phyloP scores from a whole-genome alignment of 345 rosid species.

The Linum usitatissimum region DNA sequence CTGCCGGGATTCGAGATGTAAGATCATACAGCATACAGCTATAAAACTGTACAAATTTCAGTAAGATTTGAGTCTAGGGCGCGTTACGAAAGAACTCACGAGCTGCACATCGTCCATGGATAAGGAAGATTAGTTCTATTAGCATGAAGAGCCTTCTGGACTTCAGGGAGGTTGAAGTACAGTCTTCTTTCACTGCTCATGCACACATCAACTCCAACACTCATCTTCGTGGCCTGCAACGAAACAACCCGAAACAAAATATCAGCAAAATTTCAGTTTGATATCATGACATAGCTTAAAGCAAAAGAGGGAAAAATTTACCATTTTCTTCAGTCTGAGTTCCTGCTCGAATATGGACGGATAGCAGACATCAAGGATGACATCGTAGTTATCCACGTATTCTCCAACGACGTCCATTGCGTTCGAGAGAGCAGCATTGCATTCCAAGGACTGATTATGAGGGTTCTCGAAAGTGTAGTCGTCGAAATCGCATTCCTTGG shows the following conservation, averaged over 20 bases:
- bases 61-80: background rate
- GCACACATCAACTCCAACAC: slow-evolving; percentile 81
- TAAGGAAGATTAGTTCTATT: slow-evolving; percentile 59
- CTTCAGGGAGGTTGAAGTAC: slow-evolving; percentile 79
- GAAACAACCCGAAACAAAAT: background rate
- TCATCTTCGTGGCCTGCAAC: slow-evolving; percentile 58
- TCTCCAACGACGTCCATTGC: slow-evolving; percentile 50
- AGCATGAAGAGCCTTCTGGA: slow-evolving; percentile 86
- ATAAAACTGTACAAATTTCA: too few species aligned
- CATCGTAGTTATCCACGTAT: slow-evolving; percentile 64
- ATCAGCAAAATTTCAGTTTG: too few species aligned
- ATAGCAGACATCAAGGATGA: slow-evolving; percentile 72
- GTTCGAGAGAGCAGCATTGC: slow-evolving; percentile 40
- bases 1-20: slow-evolving; percentile 26
- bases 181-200: slow-evolving; percentile 50
- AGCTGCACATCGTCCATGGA: slow-evolving; percentile 74
- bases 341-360: slow-evolving; percentile 84
- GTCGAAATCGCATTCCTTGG: slow-evolving; percentile 67
- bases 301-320: slow-evolving; percentile 9
- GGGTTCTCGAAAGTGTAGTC: slow-evolving; percentile 49
- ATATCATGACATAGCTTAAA: background rate
- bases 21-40: background rate
- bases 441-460: slow-evolving; percentile 39
- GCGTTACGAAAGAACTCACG: slow-evolving; percentile 25
- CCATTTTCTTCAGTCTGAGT: slow-evolving; percentile 63